Conservation (phyloP, 306 rosid species). For the Phaseolus lunatus region DNA sequence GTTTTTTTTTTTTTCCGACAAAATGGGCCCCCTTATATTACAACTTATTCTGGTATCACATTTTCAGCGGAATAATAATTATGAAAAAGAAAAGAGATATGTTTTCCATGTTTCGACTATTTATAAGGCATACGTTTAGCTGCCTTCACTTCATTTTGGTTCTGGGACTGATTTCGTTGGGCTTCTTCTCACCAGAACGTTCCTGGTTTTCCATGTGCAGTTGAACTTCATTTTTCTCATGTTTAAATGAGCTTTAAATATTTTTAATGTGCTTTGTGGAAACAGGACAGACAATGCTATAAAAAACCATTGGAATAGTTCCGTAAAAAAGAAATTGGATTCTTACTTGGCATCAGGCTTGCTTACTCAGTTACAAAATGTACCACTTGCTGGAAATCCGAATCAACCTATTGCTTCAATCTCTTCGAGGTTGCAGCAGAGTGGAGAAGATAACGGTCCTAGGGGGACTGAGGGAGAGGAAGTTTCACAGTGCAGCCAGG, state of each 20-base stretch:
- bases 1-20: no score
- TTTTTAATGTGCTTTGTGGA: conserved; percentile 45
- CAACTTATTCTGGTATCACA: no score
- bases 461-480: conserved; percentile 77
- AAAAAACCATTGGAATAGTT: conserved; percentile 99
- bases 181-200: neutral
- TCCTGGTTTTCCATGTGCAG: conserved; percentile 23
- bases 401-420: conserved; percentile 64
- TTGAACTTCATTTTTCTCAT: conserved; percentile 25
- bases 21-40: no score
- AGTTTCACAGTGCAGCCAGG: conserved; percentile 90
- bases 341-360: conserved; percentile 95
- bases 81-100: neutral
- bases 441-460: conserved; percentile 73
- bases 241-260: conserved; percentile 26
- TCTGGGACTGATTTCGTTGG: neutral
- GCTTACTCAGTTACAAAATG: conserved; percentile 67
- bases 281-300: conserved; percentile 99
- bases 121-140: neutral
- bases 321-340: conserved; percentile 97
- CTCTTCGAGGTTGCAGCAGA: conserved; percentile 70
- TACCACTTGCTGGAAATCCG: conserved; percentile 65
- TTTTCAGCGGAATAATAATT: neutral
- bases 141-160: neutral
- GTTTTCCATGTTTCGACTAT: neutral